A percentile compares a stretch with the other conserved stretches of the same genome.
Conservation (phyloP, 1,139 yeast genomes). For the Saccharomyces hybrid region DNA sequence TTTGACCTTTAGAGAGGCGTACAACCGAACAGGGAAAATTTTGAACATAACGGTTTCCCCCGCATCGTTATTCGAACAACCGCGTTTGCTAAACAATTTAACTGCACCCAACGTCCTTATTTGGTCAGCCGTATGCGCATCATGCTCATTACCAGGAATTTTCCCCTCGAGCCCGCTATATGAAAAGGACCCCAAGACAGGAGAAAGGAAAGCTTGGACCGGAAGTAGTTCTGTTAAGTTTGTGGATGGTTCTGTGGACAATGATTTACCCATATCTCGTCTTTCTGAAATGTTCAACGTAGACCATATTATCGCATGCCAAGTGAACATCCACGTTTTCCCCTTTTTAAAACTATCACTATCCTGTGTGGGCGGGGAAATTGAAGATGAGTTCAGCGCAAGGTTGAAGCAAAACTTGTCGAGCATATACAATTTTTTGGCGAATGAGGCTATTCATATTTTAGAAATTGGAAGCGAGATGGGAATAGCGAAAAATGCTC, state of each 20-base stretch:
- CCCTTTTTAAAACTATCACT: constrained; percentile 69
- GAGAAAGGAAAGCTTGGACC: constrained; percentile 55
- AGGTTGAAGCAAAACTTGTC: constrained; percentile 48
- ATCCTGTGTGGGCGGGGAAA: constrained; percentile 59
- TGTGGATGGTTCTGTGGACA: constrained; percentile 93
- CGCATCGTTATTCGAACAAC: constrained; percentile 71
- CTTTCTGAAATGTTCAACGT: constrained; percentile 94
- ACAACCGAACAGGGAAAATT: constrained; percentile 75
- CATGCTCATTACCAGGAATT: constrained; percentile 87
- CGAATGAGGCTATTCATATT: constrained; percentile 72
- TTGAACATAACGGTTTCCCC: constrained; percentile 88
- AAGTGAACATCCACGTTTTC: constrained; percentile 92
- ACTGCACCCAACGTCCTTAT: constrained; percentile 93
- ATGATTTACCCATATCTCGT: constrained; percentile 82
- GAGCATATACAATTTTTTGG: constrained; percentile 50
- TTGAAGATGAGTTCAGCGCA: constrained; percentile 53
- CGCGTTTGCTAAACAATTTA: constrained; percentile 74
- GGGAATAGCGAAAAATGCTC: constrained; percentile 65
- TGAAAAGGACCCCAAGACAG: constrained; percentile 73
- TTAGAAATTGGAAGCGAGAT: constrained; percentile 65
- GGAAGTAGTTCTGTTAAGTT: constrained; percentile 66
- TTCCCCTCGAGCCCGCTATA: constrained; percentile 80
- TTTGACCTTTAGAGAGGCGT: constrained; percentile 89
- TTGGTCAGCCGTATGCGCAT: constrained; percentile 96
- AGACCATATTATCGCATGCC: constrained; percentile 93